Percentiles rank a stretch among this genome's conserved stretches.
These are phyloP conservation scores for Kondoa malvinella DNA, from an alignment of 768 basidiomycete genomes.

Conservation along the genomic window DNA sequence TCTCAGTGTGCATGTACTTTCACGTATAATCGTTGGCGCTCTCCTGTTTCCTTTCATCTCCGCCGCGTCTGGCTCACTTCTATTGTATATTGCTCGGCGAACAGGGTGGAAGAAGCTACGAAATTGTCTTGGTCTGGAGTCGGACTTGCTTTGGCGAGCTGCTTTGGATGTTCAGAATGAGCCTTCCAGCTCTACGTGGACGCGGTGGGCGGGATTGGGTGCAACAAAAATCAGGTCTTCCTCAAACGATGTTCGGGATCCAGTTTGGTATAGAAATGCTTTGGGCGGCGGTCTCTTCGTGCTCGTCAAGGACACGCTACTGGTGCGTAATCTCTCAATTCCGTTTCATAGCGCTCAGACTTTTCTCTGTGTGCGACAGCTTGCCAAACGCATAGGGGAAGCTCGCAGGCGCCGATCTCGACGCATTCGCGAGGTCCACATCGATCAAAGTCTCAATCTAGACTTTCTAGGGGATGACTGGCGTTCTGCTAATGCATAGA, in stretches of 20 bases:
- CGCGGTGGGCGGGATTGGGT: neutral
- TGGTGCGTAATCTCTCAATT: neutral
- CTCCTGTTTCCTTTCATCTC: constrained; percentile 5
- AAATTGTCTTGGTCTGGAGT: neutral
- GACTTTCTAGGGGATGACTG: neutral
- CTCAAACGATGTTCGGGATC: neutral
- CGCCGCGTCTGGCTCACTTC: neutral
- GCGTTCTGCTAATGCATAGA: too few relatives aligned
- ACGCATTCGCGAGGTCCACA: neutral
- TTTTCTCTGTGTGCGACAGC: neutral
- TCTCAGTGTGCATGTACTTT: neutral
- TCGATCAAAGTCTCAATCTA: neutral
- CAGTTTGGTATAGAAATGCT: neutral
- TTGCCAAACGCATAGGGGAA: neutral
- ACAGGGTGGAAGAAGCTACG: neutral
- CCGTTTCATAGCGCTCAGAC: neutral
- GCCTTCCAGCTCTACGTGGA: neutral
- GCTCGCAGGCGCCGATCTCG: neutral
- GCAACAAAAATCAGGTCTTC: neutral
- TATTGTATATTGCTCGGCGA: neutral
- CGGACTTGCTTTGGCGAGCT: neutral
- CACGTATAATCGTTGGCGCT: neutral
- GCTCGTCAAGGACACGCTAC: neutral
- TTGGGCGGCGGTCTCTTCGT: neutral
- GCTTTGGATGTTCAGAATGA: neutral